Conservation (phyloP, 2,329 filamentous ascomycete species). For the Geoglossum cookeanum region DNA sequence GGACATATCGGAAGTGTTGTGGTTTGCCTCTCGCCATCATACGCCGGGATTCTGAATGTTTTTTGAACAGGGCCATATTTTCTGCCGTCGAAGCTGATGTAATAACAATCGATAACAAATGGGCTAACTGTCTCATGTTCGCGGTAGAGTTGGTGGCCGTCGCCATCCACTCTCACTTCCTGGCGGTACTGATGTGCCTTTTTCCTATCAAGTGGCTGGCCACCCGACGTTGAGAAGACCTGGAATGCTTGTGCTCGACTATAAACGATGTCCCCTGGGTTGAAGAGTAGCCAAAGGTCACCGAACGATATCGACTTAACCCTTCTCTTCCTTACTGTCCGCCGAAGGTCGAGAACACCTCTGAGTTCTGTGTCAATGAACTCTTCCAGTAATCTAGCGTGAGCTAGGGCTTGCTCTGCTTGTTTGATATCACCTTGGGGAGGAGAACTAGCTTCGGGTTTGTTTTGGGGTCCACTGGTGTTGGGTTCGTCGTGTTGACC, state of each 20-base stretch:
- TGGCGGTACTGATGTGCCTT: not conserved
- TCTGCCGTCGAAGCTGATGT: not conserved
- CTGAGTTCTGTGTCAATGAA: not conserved
- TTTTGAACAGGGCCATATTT: not conserved
- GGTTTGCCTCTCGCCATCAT: not conserved
- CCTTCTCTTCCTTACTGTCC: not conserved
- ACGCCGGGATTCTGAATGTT: not conserved
- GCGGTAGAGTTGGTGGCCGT: not conserved
- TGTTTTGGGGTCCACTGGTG: not conserved
- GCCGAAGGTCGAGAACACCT: not conserved
- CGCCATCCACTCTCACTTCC: not conserved
- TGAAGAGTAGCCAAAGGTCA: not conserved
- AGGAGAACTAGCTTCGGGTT: not conserved
- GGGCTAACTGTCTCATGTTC: not conserved
- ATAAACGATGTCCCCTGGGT: not conserved
- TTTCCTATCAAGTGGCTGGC: not conserved
- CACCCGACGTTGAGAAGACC: not conserved
- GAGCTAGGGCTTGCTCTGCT: not conserved
- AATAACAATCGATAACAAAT: not conserved
- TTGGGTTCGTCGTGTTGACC: not conserved
- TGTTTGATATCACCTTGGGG: not conserved
- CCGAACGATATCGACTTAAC: not conserved
- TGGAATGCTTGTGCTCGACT: not conserved
- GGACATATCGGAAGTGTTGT: not conserved
- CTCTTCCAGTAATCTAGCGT: not conserved